Evolutionary conservation across 345 rosid species (phyloP), one percentile per base, ranked within the genome.

Genomic region (Gossypium sturtianum): DNA sequence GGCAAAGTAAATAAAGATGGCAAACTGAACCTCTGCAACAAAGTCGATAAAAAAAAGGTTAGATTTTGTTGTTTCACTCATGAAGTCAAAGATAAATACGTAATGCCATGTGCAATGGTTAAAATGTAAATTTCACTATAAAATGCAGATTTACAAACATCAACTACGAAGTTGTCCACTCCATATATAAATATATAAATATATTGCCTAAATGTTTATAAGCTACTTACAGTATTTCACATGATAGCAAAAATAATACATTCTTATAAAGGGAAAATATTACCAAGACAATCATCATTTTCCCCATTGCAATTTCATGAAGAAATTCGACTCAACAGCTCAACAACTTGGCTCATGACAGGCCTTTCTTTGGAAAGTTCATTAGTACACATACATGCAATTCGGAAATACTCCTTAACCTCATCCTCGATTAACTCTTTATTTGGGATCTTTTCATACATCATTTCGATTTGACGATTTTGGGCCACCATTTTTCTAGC

Each of bases 331-430:
- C 75, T 66, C 74, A 84, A 77, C 56, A 80, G 16, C 10, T 73
- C 75, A 12, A 83, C 89, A 17, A 90, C 96, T 4, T 78, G 53
- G 34, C 27, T 60, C 90, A 91, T 91, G 2, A 51, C 75, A 7
- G 97, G 98, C 78, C 98, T 82, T 54, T 87, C 81, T 65, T 57
- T 78, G 17, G 76, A 66, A 0, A 66, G 53, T 74, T 87, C 93
- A 2, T 77, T 81, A 0, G 84, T 79, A 75, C 98, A 91, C 84
- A 69, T 9, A 27, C 78, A 72, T 4, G 97, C 97, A 53, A 93
- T 91, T 69, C 81, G 44, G 41, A 93, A 86, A 66, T 82, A 93
- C 75, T 87, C 89, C 48, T 77, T 70, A 8, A 91, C 89, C 1
- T 67, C 56, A 0, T 12, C 83, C 61, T 80, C 78, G 1, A n/a